phyloP scores from a whole-genome alignment of 2,329 filamentous ascomycete genomes.

The Colletotrichum tropicicola region DNA sequence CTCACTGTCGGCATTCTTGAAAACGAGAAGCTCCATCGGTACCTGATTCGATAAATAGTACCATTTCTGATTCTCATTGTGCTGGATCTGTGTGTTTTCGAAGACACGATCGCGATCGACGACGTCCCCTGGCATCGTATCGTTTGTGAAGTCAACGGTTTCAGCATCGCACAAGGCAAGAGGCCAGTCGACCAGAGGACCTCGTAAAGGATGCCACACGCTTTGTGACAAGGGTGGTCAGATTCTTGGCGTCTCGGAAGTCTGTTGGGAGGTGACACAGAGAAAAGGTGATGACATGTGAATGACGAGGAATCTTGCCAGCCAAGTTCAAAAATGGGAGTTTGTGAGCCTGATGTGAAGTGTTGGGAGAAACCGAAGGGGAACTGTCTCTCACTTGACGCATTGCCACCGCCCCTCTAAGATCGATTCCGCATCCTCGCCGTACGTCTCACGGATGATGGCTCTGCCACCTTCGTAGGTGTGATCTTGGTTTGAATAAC shows the following conservation, averaged over 20 bases:
- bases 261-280: not conserved
- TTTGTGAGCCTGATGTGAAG: constrained; percentile 1
- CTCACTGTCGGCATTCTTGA: constrained; percentile 26
- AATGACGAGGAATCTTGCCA: not conserved
- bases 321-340: not conserved
- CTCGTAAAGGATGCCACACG: constrained; percentile 33
- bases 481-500: not conserved
- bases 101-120: constrained; percentile 32
- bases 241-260: no score
- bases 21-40: constrained; percentile 32
- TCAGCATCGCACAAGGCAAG: constrained; percentile 33
- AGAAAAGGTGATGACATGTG: not conserved
- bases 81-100: constrained; percentile 34
- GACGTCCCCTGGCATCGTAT: constrained; percentile 34
- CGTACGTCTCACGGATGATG: constrained; percentile 7
- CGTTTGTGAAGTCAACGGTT: constrained; percentile 30
- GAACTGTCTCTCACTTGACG: constrained; percentile 22
- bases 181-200: constrained; percentile 35
- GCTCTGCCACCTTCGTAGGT: constrained; percentile 10
- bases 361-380: no score
- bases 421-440: not conserved
- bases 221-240: constrained; percentile 36
- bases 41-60: constrained; percentile 33
- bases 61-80: constrained; percentile 31
- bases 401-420: constrained; percentile 2